These are phyloP conservation scores for Lupinus albus DNA, from an alignment of 306 rosid species.

Conservation along the genomic window DNA sequence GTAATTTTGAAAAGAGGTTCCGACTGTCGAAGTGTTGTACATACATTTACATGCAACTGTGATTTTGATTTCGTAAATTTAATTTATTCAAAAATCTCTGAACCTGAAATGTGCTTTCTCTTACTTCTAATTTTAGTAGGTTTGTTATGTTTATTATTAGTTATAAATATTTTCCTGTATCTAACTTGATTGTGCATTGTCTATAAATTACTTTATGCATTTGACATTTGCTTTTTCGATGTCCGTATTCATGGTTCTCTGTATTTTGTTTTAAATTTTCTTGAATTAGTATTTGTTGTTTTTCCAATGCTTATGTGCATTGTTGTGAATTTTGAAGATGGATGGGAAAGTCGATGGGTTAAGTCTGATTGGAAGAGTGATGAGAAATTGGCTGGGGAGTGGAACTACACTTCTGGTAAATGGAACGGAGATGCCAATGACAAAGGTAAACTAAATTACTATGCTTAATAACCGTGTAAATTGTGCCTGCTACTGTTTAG, in stretches of 20 bases:
- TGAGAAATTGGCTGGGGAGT: constrained; percentile 84
- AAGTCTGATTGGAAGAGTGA: constrained; percentile 96
- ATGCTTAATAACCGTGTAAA: not conserved
- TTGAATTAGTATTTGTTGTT: not conserved
- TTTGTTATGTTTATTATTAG: not conserved
- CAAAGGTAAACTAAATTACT: constrained; percentile 61
- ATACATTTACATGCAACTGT: not conserved
- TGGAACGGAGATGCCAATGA: constrained; percentile 87
- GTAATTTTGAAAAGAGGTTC: not conserved
- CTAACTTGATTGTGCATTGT: constrained; percentile 10
- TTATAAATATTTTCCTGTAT: constrained; percentile 21
- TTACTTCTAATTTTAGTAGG: too few species aligned
- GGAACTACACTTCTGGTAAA: constrained; percentile 94
- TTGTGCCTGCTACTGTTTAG: constrained; percentile 8
- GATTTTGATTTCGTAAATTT: too few species aligned
- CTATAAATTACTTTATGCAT: not conserved
- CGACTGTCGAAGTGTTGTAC: not conserved
- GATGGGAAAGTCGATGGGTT: constrained; percentile 94
- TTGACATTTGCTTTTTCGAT: not conserved
- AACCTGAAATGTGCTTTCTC: not conserved
- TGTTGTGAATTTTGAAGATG: constrained; percentile 56
- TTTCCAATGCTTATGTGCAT: constrained; percentile 33
- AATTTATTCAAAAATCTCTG: not conserved
- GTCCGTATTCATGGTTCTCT: not conserved
- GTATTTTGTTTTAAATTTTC: not conserved